Evolutionary conservation across 495 filamentous ascomycete species (phyloP).

Genomic region (Saxophila tyrrhenica): DNA sequence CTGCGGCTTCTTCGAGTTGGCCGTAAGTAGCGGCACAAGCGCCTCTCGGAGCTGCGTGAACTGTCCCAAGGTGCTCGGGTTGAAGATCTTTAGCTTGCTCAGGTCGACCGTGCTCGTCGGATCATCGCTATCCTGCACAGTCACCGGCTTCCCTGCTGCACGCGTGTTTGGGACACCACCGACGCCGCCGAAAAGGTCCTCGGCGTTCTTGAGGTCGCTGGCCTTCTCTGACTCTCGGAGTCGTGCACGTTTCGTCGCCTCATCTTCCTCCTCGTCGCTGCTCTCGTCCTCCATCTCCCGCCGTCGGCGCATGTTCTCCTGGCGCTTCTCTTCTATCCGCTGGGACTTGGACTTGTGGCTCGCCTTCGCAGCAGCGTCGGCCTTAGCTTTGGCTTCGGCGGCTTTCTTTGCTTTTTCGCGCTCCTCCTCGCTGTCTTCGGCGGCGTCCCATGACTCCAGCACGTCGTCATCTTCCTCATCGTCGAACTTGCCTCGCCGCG

Average conservation of each 20-base stretch:
- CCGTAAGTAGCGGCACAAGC: conserved; percentile 60
- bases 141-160: conserved; percentile 48
- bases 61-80: conserved; percentile 73
- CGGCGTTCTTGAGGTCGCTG: conserved; percentile 77
- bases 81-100: conserved; percentile 68
- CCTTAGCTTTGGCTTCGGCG: conserved; percentile 77
- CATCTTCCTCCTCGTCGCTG: conserved; percentile 56
- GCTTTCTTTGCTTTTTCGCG: conserved; percentile 85
- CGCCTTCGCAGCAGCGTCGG: conserved; percentile 79
- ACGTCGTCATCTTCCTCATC: conserved; percentile 88
- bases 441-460: conserved; percentile 93
- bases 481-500: conserved; percentile 62
- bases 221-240: conserved; percentile 72
- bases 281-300: conserved; percentile 47
- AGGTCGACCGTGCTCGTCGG: conserved; percentile 73
- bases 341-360: conserved; percentile 84
- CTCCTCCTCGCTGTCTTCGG: conserved; percentile 93
- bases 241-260: conserved; percentile 57
- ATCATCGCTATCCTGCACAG: conserved; percentile 53
- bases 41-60: conserved; percentile 64
- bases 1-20: conserved; percentile 75
- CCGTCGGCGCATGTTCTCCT: conserved; percentile 34
- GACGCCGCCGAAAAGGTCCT: conserved; percentile 69
- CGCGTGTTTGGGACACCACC: conserved; percentile 40
- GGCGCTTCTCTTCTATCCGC: conserved; percentile 67